Evolutionary conservation across 139 green algal genomes (phyloP), one percentile per base, ranked within the genome.

Genomic region (Pleodorina starrii): DNA sequence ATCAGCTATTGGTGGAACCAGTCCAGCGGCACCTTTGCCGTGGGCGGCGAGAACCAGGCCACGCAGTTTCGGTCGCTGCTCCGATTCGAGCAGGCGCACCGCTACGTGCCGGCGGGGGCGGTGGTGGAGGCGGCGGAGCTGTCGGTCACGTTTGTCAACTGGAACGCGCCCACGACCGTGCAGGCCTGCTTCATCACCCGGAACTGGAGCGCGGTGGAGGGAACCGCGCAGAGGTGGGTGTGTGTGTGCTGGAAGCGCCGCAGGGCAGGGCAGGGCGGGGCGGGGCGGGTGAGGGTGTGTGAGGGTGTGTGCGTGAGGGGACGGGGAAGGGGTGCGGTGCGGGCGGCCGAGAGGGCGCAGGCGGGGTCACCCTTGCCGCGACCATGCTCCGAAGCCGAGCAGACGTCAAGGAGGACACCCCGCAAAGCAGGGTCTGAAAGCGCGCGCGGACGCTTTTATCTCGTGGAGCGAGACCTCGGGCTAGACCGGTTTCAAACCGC

Each of bases 81-180:
- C 9, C 80, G 80, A n/a, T 86, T 86, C 59, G 80, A 76, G 16
- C n/a, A 60, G 32, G 38, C 40, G 27, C 80, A 86, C 80, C 57
- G 80, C 80, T 76, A 76, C 80, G 42, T 86, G 57, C 80, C 80
- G 11, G 10, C 59, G 59, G 59, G 38, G 10, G 80, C 54, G 4
- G 80, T 86, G 59, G 80, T 86, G 80, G 40, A 75, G 59, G 27
- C 40, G 23, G 80, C 80, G 25, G 80, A 76, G 80, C 80, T 86
- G 40, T 32, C 40, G 0, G 57, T 86, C 80, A 86, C 80, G 17
- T 73, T 86, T 19, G 40, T 76, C 21, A 85, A 85, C 78, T 54
- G 36, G 78, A 51, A 73, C 38, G 27, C 36, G 7, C 25, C 35
- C 32, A 17, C 63, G 1, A 6, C 7, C 16, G 63, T 78, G 63